Percentiles rank a stretch among this genome's conserved stretches.
Conservation (phyloP, 2,329 filamentous ascomycete genomes). For the Xylariaceae sp. region DNA sequence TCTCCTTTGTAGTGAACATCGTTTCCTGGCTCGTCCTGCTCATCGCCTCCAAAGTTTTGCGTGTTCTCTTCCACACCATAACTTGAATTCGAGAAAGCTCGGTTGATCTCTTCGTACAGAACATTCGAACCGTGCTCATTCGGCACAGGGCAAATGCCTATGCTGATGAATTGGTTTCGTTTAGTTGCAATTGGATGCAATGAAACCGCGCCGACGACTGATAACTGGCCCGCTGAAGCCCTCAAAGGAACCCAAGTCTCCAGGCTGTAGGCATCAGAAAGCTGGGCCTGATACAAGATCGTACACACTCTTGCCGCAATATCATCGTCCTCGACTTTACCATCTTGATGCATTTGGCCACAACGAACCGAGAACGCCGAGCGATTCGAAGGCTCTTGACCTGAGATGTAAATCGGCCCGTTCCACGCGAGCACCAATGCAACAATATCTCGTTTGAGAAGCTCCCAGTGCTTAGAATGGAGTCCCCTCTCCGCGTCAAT, state of each 20-base stretch:
- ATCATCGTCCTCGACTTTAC: slow-evolving; percentile 13
- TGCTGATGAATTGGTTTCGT: slow-evolving; percentile 72
- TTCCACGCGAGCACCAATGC: slow-evolving; percentile 69
- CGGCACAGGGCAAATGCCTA: slow-evolving; percentile 66
- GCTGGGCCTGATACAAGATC: slow-evolving; percentile 62
- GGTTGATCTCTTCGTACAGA: slow-evolving; percentile 75
- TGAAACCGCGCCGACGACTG: slow-evolving; percentile 68
- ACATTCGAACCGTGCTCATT: slow-evolving; percentile 55
- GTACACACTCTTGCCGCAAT: slow-evolving; percentile 37
- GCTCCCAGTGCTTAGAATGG: slow-evolving; percentile 61
- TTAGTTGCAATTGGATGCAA: slow-evolving; percentile 66
- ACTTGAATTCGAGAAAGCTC: slow-evolving; percentile 67
- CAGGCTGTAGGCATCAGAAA: slow-evolving; percentile 51
- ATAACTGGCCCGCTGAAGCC: slow-evolving; percentile 58
- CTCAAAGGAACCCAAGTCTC: slow-evolving; percentile 66
- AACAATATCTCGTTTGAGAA: slow-evolving; percentile 54
- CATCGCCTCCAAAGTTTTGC: slow-evolving; percentile 36
- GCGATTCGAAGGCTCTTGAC: slow-evolving; percentile 48
- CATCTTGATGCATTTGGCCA: slow-evolving; percentile 10
- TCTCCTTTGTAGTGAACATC: slow-evolving; percentile 39
- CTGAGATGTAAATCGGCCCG: slow-evolving; percentile 48
- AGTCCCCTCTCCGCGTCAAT: slow-evolving; percentile 46
- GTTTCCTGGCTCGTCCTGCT: slow-evolving; percentile 21
- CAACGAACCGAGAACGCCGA: slow-evolving; percentile 39
- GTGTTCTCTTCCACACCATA: slow-evolving; percentile 63